Evolutionary conservation across 257 asterid species (phyloP), one percentile per base, ranked within the genome.

Genomic region (Salvia rosmarinus): DNA sequence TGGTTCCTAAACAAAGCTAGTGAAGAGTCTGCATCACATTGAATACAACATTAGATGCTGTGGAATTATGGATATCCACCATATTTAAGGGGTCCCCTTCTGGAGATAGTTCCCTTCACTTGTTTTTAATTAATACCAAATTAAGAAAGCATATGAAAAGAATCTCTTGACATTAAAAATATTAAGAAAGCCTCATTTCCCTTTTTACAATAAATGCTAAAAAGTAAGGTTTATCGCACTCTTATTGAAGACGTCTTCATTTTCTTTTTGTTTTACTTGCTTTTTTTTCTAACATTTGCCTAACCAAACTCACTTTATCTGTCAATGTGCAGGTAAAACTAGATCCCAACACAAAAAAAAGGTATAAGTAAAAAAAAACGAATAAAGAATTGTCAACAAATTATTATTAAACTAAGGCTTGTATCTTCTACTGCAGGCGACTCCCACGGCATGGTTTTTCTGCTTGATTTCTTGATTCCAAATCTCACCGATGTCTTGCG

Each of bases 391-490:
- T 35, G 46, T 25, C 44, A 47, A 35, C 51, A 54, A 21, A 42
- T 21, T 32, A 51, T 35, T 54, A 35, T 12, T 44, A 50, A 72
- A 59, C 67, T 84, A 75, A 39, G 83, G 68, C 76, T 85, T 85
- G 83, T 82, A 75, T 79, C 80, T 88, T 64, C 75, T 58, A 50
- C 75, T 79, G 72, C 86, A 80, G 54, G 82, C 70, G 7, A 86
- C 83, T 11, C 79, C 63, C 40, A 86, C 88, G 16, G 88, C 72
- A 47, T 76, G 90, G 64, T 39, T 79, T 66, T 78, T 89, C 61
- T 82, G 98, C 67, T 80, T 84, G 3, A 86, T 78, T 80, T 90
- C 97, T 51, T 78, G 81, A 68, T 81, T 89, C 98, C 98, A 93
- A 8, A 89, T 81, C 71, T 86, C 72, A 8, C 87, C 90, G 55